Evolutionary conservation across 441 rosid genomes (phyloP).

Genomic region (Breynia disticha): DNA sequence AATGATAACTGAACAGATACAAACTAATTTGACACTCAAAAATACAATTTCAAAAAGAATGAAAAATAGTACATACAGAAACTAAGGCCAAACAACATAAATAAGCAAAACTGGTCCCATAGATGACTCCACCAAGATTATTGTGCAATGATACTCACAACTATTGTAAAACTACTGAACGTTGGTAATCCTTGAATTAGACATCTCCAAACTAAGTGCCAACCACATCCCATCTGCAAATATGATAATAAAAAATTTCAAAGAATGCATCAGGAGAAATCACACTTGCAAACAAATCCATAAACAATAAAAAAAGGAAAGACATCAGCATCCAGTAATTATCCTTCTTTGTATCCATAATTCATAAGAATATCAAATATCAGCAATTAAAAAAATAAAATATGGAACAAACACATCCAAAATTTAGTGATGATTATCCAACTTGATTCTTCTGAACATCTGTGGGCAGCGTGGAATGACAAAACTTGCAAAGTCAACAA

Average conservation of each 20-base stretch:
- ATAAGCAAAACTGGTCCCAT: too few relatives aligned
- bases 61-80: too few relatives aligned
- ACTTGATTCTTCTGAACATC: too few relatives aligned
- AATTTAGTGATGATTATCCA: not conserved
- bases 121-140: not conserved
- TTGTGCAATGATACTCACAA: constrained; percentile 49
- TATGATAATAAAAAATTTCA: constrained; percentile 16
- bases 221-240: constrained; percentile 58
- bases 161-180: constrained; percentile 55
- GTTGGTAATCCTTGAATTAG: constrained; percentile 72
- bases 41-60: too few relatives aligned
- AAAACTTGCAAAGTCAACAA: too few relatives aligned
- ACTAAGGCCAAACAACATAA: too few relatives aligned
- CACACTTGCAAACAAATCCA: constrained; percentile 8
- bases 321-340: not conserved
- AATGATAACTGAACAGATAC: too few relatives aligned
- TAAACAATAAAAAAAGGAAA: constrained; percentile 7
- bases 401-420: not conserved
- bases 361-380: constrained; percentile 4
- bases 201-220: constrained; percentile 78
- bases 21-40: too few relatives aligned
- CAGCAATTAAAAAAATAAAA: not conserved
- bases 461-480: too few relatives aligned
- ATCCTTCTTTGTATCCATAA: constrained; percentile 1
- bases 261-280: constrained; percentile 15